Evolutionary conservation across 1,139 yeast genomes (phyloP), one percentile per base, ranked within the genome.

Genomic region (Casaregolazyma suthepensis): DNA sequence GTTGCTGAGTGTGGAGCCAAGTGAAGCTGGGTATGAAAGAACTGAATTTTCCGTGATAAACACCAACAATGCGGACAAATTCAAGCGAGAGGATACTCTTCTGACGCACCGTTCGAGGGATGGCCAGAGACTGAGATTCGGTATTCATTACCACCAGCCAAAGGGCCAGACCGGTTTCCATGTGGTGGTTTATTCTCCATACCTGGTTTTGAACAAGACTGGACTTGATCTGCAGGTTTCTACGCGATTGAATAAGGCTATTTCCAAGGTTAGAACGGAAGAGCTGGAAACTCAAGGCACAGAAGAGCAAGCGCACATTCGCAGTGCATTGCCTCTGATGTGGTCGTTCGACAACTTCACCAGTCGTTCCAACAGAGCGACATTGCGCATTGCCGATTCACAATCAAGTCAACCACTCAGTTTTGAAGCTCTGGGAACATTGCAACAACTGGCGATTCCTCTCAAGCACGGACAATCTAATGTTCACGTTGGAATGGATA

Each of bases 351-450:
- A 82, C 20, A 74, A 73, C 35, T 49, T 35, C 15, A 79, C 75
- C 47, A 85, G 81, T 53, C 77, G 83, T 46, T 78, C 77, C 47
- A 85, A 85, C 61, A 75, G 96, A 56, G 96, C 94, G 0, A 67
- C 78, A n/a, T 63, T 91, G 12, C 78, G 79, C 57, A 75, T 88
- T 35, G 87, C 80, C 2, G 88, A 87, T 54, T 85, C 96, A 0
- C 74, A 75, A n/a, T 80, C 88, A 82, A 87, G 96, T 56, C 69
- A 74, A 0, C 88, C 90, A 0, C 74, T 89, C 47, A 85, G 96
- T 67, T 83, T 93, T 63, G 97, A 91, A 66, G 95, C 96, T 1
- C 79, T 93, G 56, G 99, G 99, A 0, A 94, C 89, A 61, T 75
- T 83, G 0, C 77, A 79, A 46, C 95, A 89, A 53, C 78, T 85